Conservation (phyloP, 441 rosid genomes). For the Erodium moschatum region DNA sequence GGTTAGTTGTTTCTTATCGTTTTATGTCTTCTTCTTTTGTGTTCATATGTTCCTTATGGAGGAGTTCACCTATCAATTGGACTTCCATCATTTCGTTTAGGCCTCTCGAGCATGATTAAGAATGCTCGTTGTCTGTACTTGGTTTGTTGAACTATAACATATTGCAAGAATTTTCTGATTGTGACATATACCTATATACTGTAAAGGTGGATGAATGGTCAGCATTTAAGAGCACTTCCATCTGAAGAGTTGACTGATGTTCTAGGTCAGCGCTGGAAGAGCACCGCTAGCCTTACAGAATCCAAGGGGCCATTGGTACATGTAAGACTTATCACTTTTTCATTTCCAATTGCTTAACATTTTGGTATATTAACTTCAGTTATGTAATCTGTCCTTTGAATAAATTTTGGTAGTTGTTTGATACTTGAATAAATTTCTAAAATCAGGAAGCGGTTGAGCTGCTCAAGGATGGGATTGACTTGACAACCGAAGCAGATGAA, state of each 20-base stretch:
- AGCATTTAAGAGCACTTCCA: conserved; percentile 64
- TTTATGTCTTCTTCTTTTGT: background rate
- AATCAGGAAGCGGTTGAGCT: conserved; percentile 73
- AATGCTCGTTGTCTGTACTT: background rate
- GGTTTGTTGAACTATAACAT: too few species aligned
- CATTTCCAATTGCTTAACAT: background rate
- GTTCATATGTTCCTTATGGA: too few species aligned
- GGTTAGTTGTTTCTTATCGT: background rate
- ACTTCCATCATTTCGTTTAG: background rate
- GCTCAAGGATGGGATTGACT: conserved; percentile 91
- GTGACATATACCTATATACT: conserved; percentile 11
- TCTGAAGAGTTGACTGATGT: conserved; percentile 48
- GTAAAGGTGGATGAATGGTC: conserved; percentile 97
- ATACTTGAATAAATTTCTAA: background rate
- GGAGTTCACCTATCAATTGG: background rate
- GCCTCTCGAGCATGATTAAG: background rate
- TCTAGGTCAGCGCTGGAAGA: conserved; percentile 81
- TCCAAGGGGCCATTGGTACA: conserved; percentile 62
- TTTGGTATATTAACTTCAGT: background rate
- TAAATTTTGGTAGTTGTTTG: too few species aligned
- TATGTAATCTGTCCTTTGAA: background rate
- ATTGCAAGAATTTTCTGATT: conserved; percentile 4
- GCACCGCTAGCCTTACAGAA: conserved; percentile 42
- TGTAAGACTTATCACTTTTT: conserved; percentile 33
- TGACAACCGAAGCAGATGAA: conserved; percentile 76